phyloP scores from a whole-genome alignment of 208 protist genomes.

The Acanthamoeba castellanii region DNA sequence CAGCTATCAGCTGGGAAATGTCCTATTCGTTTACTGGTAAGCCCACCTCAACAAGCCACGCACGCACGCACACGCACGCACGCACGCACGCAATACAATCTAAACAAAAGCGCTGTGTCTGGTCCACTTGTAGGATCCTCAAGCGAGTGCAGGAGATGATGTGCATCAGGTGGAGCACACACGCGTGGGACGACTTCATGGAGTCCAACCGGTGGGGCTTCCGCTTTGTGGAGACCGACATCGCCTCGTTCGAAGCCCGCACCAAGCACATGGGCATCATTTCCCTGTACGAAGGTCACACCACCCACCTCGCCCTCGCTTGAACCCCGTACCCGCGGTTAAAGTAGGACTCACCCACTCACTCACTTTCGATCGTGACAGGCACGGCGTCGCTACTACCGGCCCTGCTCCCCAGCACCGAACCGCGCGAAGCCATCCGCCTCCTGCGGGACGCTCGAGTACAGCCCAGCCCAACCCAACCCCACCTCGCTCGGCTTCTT shows the following conservation, averaged over 20 bases:
- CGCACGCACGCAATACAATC: neutral
- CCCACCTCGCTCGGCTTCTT: neutral
- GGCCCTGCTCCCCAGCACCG: neutral
- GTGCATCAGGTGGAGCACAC: conserved; percentile 6
- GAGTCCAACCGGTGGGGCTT: conserved; percentile 2
- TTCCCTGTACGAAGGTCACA: neutral
- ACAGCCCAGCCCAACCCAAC: neutral
- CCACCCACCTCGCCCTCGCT: neutral
- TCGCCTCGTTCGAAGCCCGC: neutral
- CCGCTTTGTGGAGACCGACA: conserved; percentile 35
- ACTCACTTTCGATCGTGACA: neutral
- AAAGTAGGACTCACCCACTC: too few species aligned
- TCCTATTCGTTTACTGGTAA: conserved; percentile 20
- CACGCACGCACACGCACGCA: neutral
- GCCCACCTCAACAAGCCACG: neutral
- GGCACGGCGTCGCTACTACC: neutral
- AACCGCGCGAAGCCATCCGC: conserved; percentile 23
- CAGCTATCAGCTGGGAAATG: neutral
- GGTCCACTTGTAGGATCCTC: neutral
- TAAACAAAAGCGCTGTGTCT: too few species aligned
- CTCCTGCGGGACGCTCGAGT: neutral
- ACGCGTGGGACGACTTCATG: conserved; percentile 40
- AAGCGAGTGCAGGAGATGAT: conserved; percentile 14
- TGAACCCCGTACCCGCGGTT: too few species aligned
- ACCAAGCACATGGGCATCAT: conserved; percentile 55